phyloP scores from a whole-genome alignment of 148 eudicot genomes.

The Camellia sinensis region DNA sequence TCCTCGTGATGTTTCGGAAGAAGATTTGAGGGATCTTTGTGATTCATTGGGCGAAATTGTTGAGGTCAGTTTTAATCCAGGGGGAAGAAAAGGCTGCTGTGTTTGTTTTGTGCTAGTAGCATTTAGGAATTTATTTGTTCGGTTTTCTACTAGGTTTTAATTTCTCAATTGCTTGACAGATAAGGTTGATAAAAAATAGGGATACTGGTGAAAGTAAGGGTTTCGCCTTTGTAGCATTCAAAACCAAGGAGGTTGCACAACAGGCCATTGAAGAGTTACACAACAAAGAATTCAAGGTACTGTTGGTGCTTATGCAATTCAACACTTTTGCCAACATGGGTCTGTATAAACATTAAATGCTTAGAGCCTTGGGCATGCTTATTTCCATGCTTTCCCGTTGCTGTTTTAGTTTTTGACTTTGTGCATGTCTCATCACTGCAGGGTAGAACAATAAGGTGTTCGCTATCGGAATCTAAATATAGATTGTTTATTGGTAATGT shows the following conservation, averaged over 20 bases:
- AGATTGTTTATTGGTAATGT: conserved; percentile 89
- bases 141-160: neutral
- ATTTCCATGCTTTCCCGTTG: neutral
- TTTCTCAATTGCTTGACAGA: conserved; percentile 37
- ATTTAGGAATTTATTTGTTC: neutral
- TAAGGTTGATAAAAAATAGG: conserved; percentile 76
- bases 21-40: conserved; percentile 86
- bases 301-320: neutral
- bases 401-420: conserved; percentile 7
- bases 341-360: neutral
- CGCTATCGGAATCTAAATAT: conserved; percentile 81
- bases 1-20: conserved; percentile 74
- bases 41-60: conserved; percentile 72
- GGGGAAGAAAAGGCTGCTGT: neutral
- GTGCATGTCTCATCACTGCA: conserved; percentile 24
- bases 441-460: conserved; percentile 88
- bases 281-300: conserved; percentile 87
- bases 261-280: conserved; percentile 82
- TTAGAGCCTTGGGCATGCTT: neutral
- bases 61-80: conserved; percentile 48
- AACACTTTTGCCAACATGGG: neutral
- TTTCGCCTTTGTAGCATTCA: conserved; percentile 85
- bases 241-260: conserved; percentile 69
- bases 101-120: neutral
- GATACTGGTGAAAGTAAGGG: conserved; percentile 94